A percentile compares a stretch with the other conserved stretches of the same genome.
Conservation (phyloP, 768 basidiomycete species). For the Tricholoma hemisulphureum region DNA sequence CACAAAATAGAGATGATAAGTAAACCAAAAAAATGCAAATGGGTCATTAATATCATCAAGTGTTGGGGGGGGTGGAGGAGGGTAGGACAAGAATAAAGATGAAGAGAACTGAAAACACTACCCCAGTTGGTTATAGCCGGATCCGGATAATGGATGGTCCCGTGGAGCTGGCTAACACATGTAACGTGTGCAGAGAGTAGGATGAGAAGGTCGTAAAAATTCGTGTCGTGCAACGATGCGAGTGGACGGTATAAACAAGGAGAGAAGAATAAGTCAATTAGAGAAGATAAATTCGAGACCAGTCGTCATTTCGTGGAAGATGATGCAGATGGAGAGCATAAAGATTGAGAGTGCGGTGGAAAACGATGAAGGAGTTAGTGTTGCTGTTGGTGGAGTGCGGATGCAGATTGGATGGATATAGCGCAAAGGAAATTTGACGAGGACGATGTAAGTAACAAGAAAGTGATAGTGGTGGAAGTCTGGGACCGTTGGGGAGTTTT, state of each 20-base stretch:
- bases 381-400: constrained; percentile 18
- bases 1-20: constrained; percentile 10
- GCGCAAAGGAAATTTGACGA: constrained; percentile 12
- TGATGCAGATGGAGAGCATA: constrained; percentile 2
- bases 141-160: constrained; percentile 7
- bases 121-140: constrained; percentile 6
- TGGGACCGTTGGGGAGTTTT: constrained; percentile 10
- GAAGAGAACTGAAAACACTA: constrained; percentile 4
- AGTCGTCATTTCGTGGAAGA: constrained; percentile 9
- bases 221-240: constrained; percentile 40
- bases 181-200: constrained; percentile 18
- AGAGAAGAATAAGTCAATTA: constrained; percentile 23
- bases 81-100: constrained; percentile 1
- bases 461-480: constrained; percentile 13
- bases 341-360: constrained; percentile 9
- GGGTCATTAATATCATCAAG: constrained; percentile 1
- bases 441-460: constrained; percentile 6
- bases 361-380: constrained; percentile 23
- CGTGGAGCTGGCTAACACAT: constrained; percentile 14
- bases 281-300: constrained; percentile 20
- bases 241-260: constrained; percentile 27
- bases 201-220: constrained; percentile 30
- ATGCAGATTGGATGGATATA: constrained; percentile 17
- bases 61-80: neutral
- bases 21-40: constrained; percentile 1